Conservation (phyloP, 495 filamentous ascomycete genomes). For the Entonaema liquescens region DNA sequence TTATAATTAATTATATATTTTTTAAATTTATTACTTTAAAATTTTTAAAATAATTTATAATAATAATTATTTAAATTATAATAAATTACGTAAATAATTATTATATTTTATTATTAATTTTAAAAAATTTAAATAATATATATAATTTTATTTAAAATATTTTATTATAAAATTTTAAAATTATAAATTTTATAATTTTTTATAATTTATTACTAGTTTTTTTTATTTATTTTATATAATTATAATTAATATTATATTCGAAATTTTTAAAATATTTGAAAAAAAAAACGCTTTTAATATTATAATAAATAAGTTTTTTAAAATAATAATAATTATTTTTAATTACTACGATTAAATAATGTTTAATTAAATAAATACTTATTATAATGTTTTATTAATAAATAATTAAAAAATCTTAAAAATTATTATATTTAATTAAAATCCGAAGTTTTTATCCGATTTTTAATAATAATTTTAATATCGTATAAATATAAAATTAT, state of each 20-base stretch:
- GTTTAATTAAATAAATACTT: neutral
- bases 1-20: conserved; percentile 1
- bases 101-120: neutral
- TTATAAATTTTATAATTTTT: conserved; percentile 3
- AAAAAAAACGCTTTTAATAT: neutral
- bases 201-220: neutral
- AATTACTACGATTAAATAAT: neutral
- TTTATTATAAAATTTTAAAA: neutral
- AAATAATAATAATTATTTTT: neutral
- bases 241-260: conserved; percentile 1
- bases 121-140: conserved; percentile 1
- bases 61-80: neutral
- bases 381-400: neutral
- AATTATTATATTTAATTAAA: conserved; percentile 1
- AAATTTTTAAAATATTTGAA: neutral
- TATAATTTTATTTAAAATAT: conserved; percentile 1
- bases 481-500: conserved; percentile 2
- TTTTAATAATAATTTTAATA: neutral
- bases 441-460: neutral
- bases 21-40: neutral
- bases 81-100: neutral
- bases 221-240: conserved; percentile 1
- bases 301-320: neutral
- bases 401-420: neutral
- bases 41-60: conserved; percentile 10